Conservation (phyloP, 352 stramenopile species). For the Aphanomyces euteiches region DNA sequence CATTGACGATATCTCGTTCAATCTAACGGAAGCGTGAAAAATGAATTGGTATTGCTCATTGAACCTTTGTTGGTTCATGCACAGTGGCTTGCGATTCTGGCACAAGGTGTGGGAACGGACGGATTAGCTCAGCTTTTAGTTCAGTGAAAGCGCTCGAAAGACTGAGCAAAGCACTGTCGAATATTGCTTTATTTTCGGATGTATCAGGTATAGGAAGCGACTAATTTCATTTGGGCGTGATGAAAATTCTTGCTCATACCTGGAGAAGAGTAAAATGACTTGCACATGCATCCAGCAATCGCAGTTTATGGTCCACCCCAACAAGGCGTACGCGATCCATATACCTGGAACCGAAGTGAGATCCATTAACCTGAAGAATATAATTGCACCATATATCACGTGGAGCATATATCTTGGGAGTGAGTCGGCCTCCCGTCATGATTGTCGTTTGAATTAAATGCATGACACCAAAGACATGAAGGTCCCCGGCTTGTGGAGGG, state of each 20-base stretch:
- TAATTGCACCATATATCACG: slow-evolving; percentile 67
- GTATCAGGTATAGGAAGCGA: slow-evolving; percentile 10
- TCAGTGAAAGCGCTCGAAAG: background rate
- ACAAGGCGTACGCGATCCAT: slow-evolving; percentile 48
- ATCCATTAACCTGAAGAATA: slow-evolving; percentile 6
- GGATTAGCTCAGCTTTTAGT: slow-evolving; percentile 9
- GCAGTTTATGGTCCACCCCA: slow-evolving; percentile 25
- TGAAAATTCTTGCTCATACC: background rate
- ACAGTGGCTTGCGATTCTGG: background rate
- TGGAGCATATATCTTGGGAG: slow-evolving; percentile 64
- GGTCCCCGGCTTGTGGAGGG: slow-evolving; percentile 33
- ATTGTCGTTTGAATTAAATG: slow-evolving; percentile 78
- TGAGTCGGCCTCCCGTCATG: slow-evolving; percentile 65
- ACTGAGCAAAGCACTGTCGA: slow-evolving; percentile 21
- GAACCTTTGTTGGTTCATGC: slow-evolving; percentile 23
- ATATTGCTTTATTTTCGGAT: slow-evolving; percentile 19
- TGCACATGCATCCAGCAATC: slow-evolving; percentile 12
- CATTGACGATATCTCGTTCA: slow-evolving; percentile 24
- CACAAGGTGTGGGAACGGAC: slow-evolving; percentile 25
- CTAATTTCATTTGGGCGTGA: slow-evolving; percentile 5
- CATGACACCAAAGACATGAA: slow-evolving; percentile 76
- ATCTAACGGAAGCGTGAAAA: slow-evolving; percentile 1
- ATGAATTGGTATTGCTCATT: too few species aligned
- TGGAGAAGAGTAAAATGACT: slow-evolving; percentile 22
- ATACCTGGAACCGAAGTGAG: too few species aligned